Evolutionary conservation across 345 rosid species (phyloP).

Genomic region (Lepidium didymum): DNA sequence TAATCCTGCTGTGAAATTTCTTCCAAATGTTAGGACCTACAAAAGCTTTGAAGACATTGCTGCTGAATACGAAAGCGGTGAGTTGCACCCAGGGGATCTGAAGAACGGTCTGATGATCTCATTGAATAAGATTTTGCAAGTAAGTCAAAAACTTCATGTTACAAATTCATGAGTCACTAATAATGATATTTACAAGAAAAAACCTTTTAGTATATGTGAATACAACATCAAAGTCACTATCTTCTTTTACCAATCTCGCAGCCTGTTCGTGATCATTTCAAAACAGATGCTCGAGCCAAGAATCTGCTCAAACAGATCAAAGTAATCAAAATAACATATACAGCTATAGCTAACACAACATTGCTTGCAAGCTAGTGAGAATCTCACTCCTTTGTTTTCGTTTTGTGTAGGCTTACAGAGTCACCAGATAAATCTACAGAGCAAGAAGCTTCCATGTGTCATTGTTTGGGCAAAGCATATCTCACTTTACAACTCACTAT

Average conservation of each 20-base stretch:
- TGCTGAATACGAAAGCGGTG: conserved; percentile 54
- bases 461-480: background rate
- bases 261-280: conserved; percentile 88
- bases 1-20: background rate
- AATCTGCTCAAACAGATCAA: conserved; percentile 65
- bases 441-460: background rate
- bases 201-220: background rate
- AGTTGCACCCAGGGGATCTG: conserved; percentile 68
- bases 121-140: conserved; percentile 67
- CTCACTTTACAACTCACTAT: background rate
- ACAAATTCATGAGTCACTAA: background rate
- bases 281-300: conserved; percentile 45
- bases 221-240: background rate
- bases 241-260: conserved; percentile 17
- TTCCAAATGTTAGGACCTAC: conserved; percentile 39
- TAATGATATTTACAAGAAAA: background rate
- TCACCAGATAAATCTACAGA: conserved; percentile 36
- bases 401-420: conserved; percentile 46
- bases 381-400: background rate
- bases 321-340: conserved; percentile 34
- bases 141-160: conserved; percentile 14
- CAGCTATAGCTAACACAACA: background rate
- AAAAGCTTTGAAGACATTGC: conserved; percentile 60
- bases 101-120: conserved; percentile 64
- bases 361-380: background rate